Percentiles rank a stretch among this genome's conserved stretches.
These are phyloP conservation scores for Eucalyptus guilfoylei DNA, from an alignment of 345 rosid species.

Conservation along the genomic window DNA sequence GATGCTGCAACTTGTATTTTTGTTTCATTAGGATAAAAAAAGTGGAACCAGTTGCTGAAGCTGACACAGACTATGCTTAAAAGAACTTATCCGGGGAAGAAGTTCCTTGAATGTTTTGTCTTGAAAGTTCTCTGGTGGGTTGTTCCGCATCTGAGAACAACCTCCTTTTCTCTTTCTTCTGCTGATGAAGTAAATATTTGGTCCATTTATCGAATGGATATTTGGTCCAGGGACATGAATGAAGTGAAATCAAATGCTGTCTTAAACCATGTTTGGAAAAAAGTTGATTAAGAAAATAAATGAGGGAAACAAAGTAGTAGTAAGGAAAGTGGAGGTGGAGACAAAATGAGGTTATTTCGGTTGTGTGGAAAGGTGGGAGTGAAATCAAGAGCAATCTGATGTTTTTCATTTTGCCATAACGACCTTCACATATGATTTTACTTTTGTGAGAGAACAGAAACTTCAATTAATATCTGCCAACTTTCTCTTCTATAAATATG, in stretches of 20 bases:
- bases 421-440: background rate
- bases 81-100: background rate
- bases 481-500: background rate
- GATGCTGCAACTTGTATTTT: background rate
- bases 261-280: background rate
- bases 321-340: background rate
- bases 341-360: background rate
- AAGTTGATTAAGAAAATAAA: background rate
- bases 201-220: background rate
- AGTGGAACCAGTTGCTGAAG: background rate
- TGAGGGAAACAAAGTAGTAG: background rate
- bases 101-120: background rate
- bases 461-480: background rate
- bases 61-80: background rate
- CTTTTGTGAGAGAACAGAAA: background rate
- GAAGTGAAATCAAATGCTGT: background rate
- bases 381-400: background rate
- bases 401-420: background rate
- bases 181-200: background rate
- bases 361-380: background rate
- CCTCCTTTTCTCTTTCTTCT: background rate
- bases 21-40: background rate
- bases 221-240: background rate
- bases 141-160: background rate
- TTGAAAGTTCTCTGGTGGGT: background rate